A percentile compares a stretch with the other conserved stretches of the same genome.
These are phyloP conservation scores for Clonostachys solani DNA, from an alignment of 2,329 filamentous ascomycete species.

Conservation along the genomic window DNA sequence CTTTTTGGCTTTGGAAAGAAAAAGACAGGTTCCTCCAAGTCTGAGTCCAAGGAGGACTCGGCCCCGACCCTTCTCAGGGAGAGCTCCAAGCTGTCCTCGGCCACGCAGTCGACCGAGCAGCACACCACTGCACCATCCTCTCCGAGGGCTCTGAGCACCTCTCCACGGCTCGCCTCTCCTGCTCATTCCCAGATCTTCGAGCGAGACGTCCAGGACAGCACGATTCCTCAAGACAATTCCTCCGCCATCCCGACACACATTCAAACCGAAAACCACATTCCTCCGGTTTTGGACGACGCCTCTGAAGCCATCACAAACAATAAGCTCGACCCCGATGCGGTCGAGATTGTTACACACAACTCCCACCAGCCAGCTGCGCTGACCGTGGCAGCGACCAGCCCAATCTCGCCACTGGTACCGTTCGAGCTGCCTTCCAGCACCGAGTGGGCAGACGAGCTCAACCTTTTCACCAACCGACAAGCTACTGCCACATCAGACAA, in stretches of 20 bases:
- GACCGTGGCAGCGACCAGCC: constrained; percentile 46
- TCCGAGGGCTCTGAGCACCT: constrained; percentile 64
- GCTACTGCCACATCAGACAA: constrained; percentile 39
- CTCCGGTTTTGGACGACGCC: constrained; percentile 84
- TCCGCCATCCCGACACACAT: constrained; percentile 92
- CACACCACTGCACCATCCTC: constrained; percentile 52
- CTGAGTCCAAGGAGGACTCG: constrained; percentile 22
- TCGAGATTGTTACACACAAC: constrained; percentile 87
- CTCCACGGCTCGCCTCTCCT: constrained; percentile 73
- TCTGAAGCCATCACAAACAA: constrained; percentile 88
- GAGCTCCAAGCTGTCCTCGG: constrained; percentile 30
- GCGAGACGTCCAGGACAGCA: constrained; percentile 84
- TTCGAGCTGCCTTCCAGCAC: constrained; percentile 18
- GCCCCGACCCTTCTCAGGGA: constrained; percentile 24
- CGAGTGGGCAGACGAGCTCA: constrained; percentile 55
- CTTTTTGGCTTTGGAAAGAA: constrained; percentile 62
- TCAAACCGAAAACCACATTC: constrained; percentile 90
- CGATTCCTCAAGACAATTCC: constrained; percentile 62
- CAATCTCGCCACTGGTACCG: not conserved
- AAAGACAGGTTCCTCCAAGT: constrained; percentile 40
- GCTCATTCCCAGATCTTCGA: constrained; percentile 85
- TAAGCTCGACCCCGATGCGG: constrained; percentile 78
- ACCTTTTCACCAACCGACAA: constrained; percentile 43
- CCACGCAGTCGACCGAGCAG: constrained; percentile 31
- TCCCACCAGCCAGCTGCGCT: constrained; percentile 76